A percentile compares a stretch with the other conserved stretches of the same genome.
phyloP scores from a whole-genome alignment of 78 protist genomes.

The Protostelium mycophagum region DNA sequence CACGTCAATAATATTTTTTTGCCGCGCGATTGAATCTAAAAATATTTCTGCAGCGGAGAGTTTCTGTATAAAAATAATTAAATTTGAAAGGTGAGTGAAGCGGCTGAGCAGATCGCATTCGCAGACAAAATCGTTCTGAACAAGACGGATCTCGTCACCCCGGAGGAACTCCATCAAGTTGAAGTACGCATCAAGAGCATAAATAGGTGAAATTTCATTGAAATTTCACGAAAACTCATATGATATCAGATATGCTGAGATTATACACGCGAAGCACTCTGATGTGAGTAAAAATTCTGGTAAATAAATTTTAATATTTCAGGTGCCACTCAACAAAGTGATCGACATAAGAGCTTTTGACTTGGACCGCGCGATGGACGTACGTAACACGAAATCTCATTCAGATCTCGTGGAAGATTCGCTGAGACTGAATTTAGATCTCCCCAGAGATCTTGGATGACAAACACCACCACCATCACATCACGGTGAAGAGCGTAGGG shows the following conservation, averaged over 20 bases:
- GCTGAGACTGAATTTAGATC: neutral
- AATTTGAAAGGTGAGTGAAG: no score
- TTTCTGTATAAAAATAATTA: no score
- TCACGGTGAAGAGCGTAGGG: neutral
- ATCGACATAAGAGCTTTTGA: constrained; percentile 14
- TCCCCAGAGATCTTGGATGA: neutral
- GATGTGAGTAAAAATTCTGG: neutral
- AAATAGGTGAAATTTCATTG: constrained; percentile 5
- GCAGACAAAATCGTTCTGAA: constrained; percentile 65
- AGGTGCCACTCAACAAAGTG: constrained; percentile 19
- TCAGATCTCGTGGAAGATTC: no score
- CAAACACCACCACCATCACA: neutral
- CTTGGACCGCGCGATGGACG: neutral
- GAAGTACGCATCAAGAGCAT: constrained; percentile 14
- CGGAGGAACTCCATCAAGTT: neutral
- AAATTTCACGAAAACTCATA: neutral
- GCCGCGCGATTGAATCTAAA: neutral
- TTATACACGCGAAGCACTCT: neutral
- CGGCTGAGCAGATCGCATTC: constrained; percentile 64
- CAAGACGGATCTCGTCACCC: constrained; percentile 58
- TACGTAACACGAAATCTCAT: neutral
- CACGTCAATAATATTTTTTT: no score
- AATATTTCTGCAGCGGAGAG: constrained; percentile 4
- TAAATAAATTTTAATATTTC: constrained; percentile 12
- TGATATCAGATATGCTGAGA: constrained; percentile 16